phyloP scores from a whole-genome alignment of 768 basidiomycete genomes.

The Russula earlei region DNA sequence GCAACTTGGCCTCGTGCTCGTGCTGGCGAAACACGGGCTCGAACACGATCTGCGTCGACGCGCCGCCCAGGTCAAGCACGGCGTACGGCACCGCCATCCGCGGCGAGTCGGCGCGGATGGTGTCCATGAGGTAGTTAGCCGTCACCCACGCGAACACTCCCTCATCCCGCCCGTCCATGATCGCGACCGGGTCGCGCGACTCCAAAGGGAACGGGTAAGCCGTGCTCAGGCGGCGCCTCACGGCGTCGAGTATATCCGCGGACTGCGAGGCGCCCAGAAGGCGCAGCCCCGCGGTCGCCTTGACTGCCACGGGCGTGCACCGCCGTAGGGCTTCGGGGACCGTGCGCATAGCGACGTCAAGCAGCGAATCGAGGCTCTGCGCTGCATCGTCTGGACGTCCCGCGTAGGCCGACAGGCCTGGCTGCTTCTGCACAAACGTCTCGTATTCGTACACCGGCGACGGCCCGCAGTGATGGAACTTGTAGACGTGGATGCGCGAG shows the following conservation, averaged over 20 bases:
- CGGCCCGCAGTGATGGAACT: conserved; percentile 83
- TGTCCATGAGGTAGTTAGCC: conserved; percentile 81
- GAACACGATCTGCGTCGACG: conserved; percentile 96
- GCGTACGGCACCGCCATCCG: conserved; percentile 56
- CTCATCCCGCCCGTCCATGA: conserved; percentile 96
- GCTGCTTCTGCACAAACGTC: conserved; percentile 73
- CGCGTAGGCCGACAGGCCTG: conserved; percentile 64
- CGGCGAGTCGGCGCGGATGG: conserved; percentile 49
- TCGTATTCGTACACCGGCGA: conserved; percentile 86
- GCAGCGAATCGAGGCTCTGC: conserved; percentile 61
- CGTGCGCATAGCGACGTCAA: conserved; percentile 70
- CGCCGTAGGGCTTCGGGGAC: conserved; percentile 56
- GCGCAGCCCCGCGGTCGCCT: conserved; percentile 86
- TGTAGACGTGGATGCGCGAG: conserved; percentile 96
- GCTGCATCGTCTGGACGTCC: conserved; percentile 63
- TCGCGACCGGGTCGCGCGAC: conserved; percentile 57
- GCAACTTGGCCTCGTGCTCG: conserved; percentile 36
- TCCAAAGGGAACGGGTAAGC: conserved; percentile 62
- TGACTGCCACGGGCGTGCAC: conserved; percentile 86
- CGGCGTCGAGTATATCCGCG: conserved; percentile 64
- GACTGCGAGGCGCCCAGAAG: conserved; percentile 55
- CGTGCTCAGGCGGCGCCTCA: conserved; percentile 45
- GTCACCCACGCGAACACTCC: conserved; percentile 99
- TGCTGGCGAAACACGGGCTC: conserved; percentile 74
- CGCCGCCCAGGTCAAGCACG: conserved; percentile 93